Base-by-base conservation (phyloP, 768 basidiomycete genomes). In the Phylloporus scabripes region DNA sequence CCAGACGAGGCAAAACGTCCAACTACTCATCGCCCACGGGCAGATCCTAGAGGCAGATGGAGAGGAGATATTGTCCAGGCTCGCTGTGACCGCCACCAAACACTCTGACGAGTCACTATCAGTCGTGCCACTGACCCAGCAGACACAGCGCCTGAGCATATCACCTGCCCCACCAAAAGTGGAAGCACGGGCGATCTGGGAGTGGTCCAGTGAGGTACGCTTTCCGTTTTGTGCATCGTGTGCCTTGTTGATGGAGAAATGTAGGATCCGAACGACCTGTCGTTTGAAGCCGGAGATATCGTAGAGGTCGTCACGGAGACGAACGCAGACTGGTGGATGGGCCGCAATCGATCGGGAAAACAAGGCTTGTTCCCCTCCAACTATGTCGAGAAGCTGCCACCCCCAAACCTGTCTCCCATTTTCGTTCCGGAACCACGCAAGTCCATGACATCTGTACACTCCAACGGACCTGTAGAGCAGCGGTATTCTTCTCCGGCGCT, bases 301-400 rank as follows among this genome's bases (percentile, higher is more conserved):
- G 81, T 95, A 50, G 86, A 90, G 51, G 77, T 95, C 51, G 68
- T 88, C 41, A 77, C 84, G 51, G 89, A 93, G 63, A 86, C 81
- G n/a, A 91, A 92, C 53, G 71, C 75, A 1, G 92, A 93, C 62
- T 93, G 92, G 92, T 95, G 90, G 90, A 85, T 76, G 29, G 91
- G 92, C n/a, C 72, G 73, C 52, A 60, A 77, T 55, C 57, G 56
- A 36, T 74, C 82, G 24, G 83, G 82, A 20, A 75, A 70, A 46
- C 75, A 83, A 41, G 91, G 86, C 2, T 68, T 92, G 38, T 89
- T 94, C 74, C 92, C 91, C 0, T 77, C 84, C 18, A 78, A 77
- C 56, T 85, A 89, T 48, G 85, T 89, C 37, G 81, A 88, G 65
- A 85, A 74, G 61, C 48, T 85, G 38, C 60, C 51, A 10, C 45